Conservation (phyloP, 805 yeast genomes). For the Wickerhamomyces chaumierensis region DNA sequence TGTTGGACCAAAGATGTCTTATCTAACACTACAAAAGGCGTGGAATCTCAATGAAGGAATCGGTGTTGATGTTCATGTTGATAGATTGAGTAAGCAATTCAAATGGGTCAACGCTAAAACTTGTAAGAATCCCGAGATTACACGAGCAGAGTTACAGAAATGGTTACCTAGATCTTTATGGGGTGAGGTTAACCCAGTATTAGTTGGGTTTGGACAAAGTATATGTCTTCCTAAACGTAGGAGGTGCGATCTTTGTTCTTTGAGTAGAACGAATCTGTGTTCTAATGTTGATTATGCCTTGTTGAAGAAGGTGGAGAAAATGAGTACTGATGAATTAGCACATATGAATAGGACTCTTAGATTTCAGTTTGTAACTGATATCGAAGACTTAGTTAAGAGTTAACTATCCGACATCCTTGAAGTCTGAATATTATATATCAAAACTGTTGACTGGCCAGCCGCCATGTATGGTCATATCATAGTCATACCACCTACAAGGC, state of each 20-base stretch:
- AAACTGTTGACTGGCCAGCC: no score
- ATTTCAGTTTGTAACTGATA: slow-evolving; percentile 30
- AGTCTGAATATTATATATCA: no score
- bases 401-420: no score
- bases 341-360: slow-evolving; percentile 21
- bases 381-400: slow-evolving; percentile 22
- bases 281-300: slow-evolving; percentile 40
- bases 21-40: slow-evolving; percentile 65
- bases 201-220: slow-evolving; percentile 92
- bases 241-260: slow-evolving; percentile 61
- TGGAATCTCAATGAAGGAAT: slow-evolving; percentile 73
- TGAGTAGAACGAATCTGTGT: slow-evolving; percentile 45
- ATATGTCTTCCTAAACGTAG: slow-evolving; percentile 64
- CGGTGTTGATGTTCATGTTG: slow-evolving; percentile 92
- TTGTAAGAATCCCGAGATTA: slow-evolving; percentile 60
- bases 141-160: slow-evolving; percentile 53
- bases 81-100: slow-evolving; percentile 71
- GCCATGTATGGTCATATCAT: no score
- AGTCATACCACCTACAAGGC: no score
- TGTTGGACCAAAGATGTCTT: slow-evolving; percentile 95
- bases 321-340: slow-evolving; percentile 12
- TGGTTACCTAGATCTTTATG: slow-evolving; percentile 72
- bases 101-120: slow-evolving; percentile 48
- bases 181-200: slow-evolving; percentile 74
- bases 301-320: slow-evolving; percentile 20